Conservation (phyloP, 495 filamentous ascomycete species). For the Chaetomium fimeti region DNA sequence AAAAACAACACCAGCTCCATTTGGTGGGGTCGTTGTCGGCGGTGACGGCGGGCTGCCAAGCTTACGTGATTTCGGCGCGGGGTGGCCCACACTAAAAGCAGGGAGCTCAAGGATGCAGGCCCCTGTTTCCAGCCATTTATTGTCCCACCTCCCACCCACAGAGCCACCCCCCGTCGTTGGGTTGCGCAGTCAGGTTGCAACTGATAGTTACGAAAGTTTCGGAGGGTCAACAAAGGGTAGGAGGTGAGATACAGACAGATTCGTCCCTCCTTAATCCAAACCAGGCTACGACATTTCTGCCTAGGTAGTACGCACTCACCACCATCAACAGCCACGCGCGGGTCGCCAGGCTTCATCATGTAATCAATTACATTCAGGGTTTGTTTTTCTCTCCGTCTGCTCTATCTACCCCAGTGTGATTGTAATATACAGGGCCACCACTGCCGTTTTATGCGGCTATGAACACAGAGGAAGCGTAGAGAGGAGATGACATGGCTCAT, state of each 20-base stretch:
- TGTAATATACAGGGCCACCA: conserved; percentile 34
- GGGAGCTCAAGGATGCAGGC: conserved; percentile 3
- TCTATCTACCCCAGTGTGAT: conserved; percentile 36
- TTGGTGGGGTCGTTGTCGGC: conserved; percentile 32
- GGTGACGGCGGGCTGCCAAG: conserved; percentile 23
- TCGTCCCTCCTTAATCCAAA: not conserved
- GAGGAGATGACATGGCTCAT: conserved; percentile 40
- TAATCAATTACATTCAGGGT: conserved; percentile 2
- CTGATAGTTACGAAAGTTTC: not conserved
- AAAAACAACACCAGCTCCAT: conserved; percentile 31
- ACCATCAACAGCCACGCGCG: not conserved
- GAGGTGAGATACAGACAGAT: no score
- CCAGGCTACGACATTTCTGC: conserved; percentile 16
- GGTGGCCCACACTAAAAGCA: conserved; percentile 21
- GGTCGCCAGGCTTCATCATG: not conserved
- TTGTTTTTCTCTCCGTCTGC: conserved; percentile 36
- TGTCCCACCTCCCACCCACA: not conserved
- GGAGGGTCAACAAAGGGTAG: not conserved
- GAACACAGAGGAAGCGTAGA: conserved; percentile 35
- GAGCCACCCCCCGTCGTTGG: conserved; percentile 1
- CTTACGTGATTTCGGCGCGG: conserved; percentile 27
- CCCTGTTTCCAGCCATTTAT: conserved; percentile 11
- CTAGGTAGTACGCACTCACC: not conserved
- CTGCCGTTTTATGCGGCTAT: conserved; percentile 29
- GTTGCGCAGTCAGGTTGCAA: conserved; percentile 1